Percentiles rank a stretch among this genome's conserved stretches.
These are phyloP conservation scores for Hemileccinum impolitum DNA, from an alignment of 768 basidiomycete genomes.

Conservation along the genomic window DNA sequence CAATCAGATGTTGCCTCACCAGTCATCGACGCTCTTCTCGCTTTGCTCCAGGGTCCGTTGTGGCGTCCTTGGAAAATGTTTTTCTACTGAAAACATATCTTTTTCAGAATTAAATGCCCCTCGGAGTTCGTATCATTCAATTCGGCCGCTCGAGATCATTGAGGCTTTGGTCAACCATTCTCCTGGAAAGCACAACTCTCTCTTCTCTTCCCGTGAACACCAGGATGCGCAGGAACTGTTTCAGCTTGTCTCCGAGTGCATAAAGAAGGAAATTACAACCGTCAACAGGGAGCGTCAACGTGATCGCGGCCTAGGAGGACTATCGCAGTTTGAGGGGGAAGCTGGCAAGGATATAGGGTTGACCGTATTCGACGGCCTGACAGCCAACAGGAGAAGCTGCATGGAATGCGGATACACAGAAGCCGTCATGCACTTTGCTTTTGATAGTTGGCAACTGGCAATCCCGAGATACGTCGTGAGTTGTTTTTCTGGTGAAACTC, in stretches of 20 bases:
- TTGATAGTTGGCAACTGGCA: constrained; percentile 81
- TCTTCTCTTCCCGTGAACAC: constrained; percentile 88
- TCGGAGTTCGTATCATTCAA: constrained; percentile 49
- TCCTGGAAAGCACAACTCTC: constrained; percentile 51
- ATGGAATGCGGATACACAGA: constrained; percentile 90
- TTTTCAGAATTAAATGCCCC: constrained; percentile 63
- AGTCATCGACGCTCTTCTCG: constrained; percentile 76
- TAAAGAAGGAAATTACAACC: constrained; percentile 78
- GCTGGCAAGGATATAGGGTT: constrained; percentile 44
- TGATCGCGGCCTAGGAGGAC: constrained; percentile 68
- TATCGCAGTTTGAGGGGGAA: constrained; percentile 32
- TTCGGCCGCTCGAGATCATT: constrained; percentile 74
- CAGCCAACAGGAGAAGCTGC: constrained; percentile 87
- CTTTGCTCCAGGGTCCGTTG: constrained; percentile 63
- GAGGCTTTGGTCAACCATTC: constrained; percentile 57
- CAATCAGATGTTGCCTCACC: constrained; percentile 80
- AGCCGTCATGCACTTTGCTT: constrained; percentile 87
- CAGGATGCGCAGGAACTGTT: constrained; percentile 99
- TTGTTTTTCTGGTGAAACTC: constrained; percentile 17
- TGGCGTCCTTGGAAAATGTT: not conserved
- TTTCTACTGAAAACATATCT: constrained; percentile 3
- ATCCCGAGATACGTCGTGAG: constrained; percentile 63
- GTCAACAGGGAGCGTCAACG: constrained; percentile 69
- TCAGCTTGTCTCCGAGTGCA: constrained; percentile 84
- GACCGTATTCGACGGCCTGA: constrained; percentile 85